Percentiles rank a stretch among this genome's conserved stretches.
phyloP scores from a whole-genome alignment of 352 stramenopile species.

The Blastocystis sp. region DNA sequence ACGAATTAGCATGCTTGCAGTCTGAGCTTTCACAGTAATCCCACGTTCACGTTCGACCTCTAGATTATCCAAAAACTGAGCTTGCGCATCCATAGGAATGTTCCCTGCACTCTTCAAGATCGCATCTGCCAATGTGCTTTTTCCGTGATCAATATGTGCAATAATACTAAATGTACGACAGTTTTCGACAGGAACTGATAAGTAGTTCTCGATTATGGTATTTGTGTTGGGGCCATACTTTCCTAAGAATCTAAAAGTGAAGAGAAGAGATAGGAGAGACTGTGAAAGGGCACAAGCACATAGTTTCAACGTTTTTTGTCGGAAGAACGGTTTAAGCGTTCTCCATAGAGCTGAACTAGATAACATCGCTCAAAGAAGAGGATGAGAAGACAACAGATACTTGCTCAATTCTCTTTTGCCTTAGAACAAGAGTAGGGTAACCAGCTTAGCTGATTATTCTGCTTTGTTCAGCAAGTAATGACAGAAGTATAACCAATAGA shows the following conservation, averaged over 20 bases:
- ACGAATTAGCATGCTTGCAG: conserved; percentile 87
- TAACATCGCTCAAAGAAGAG: not conserved
- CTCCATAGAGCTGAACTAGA: not conserved
- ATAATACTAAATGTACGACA: conserved; percentile 84
- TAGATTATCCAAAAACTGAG: conserved; percentile 53
- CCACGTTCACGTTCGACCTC: conserved; percentile 88
- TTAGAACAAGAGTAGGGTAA: too few species aligned
- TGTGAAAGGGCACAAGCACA: not conserved
- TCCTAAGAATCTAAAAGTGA: conserved; percentile 1
- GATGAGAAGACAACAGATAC: not conserved
- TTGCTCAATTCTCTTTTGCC: too few species aligned
- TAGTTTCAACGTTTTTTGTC: not conserved
- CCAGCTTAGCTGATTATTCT: too few species aligned
- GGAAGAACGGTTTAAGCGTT: not conserved
- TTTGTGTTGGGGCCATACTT: conserved; percentile 36
- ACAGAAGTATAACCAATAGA: too few species aligned
- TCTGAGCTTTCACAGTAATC: conserved; percentile 97
- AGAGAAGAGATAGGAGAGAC: not conserved
- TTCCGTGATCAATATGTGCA: conserved; percentile 83
- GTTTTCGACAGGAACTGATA: conserved; percentile 69
- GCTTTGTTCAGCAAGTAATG: too few species aligned
- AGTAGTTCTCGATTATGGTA: conserved; percentile 16
- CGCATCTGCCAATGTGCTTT: conserved; percentile 79
- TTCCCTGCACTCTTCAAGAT: conserved; percentile 79
- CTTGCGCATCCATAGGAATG: conserved; percentile 46